Base-by-base conservation (phyloP, 495 filamentous ascomycete species). In the Aspergillus conjunctus region DNA sequence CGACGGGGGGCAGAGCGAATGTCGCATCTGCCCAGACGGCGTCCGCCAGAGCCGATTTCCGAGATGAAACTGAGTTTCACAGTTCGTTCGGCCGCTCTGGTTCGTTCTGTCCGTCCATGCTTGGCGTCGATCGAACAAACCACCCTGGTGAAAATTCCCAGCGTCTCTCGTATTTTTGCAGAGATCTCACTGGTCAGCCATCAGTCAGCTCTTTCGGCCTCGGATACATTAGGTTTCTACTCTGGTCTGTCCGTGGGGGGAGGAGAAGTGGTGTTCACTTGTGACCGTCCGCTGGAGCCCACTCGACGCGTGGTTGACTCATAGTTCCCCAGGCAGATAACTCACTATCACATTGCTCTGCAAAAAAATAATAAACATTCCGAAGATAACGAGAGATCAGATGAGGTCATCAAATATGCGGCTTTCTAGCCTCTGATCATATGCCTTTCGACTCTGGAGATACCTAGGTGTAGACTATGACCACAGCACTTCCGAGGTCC, bases 81-180 rank as follows among this genome's bases (percentile, higher is more conserved):
- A 22, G n/a, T 21, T 48, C 20, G 44, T 48, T 48, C 17, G n/a
- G n/a, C 18, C 44, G 18, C 12, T 48, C 10, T 48, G 21, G 17
- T 48, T 17, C 44, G 44, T 48, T 17, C 21, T 48, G 17, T 48
- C 44, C 44, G 44, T 48, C 44, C 21, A 18, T 48, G 44, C 44
- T 48, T 48, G 44, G 44, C 44, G 44, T 48, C 44, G 44, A 48
- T 48, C 44, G 44, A 48, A 21, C 44, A 48, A 18, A 48, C 44
- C n/a, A 48, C 44, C 44, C 44, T 48, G 44, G 44, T 48, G 21
- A 48, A 5, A 48, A 48, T 48, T 21, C n/a, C n/a, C n/a, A 10
- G 1, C 44, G 44, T 48, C n/a, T 48, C n/a, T 48, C 44, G 44
- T 48, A 21, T 48, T 41, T 41, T 41, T 7, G 17, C 44, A 43